Base-by-base conservation (phyloP, 1,284 basidiomycete species). In the Cryptococcus amylolentus region DNA sequence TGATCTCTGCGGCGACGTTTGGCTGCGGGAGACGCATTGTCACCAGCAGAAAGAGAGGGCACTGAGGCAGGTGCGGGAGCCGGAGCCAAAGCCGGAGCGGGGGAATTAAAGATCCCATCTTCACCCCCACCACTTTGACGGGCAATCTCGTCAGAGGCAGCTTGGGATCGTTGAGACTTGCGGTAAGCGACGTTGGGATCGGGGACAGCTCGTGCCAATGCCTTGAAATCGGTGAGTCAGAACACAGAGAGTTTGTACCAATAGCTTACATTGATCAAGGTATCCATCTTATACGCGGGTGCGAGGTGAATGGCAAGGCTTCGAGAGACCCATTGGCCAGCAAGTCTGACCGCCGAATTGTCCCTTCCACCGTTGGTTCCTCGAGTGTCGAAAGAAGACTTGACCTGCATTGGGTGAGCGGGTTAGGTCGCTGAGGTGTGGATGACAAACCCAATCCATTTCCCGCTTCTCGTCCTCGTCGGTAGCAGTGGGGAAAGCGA, bases 401-500 rank as follows among this genome's bases (percentile, higher is more conserved):
- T 89, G 59, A 93, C 69, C 70, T 73, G 51, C 9, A 18, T 6
- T 13, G 27, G 16, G 44, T n/a, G n/a, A 49, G 58, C 45, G 64
- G 10, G 31, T 1, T 5, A 8, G 31, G 31, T 35, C 31, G 10
- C 6, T 1, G 7, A 35, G 31, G 31, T 35, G 42, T 38, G 18
- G 16, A 40, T 14, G 26, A 58, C 67, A 46, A 56, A 76, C 86
- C 88, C 89, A 97, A 50, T 84, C 82, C 65, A 89, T 84, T 78
- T 98, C 95, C 35, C 79, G 79, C 70, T 85, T 86, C 78, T 98
- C 95, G 20, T 88, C 86, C 46, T 83, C 82, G 3, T 91, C 89
- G 35, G 82, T 79, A 0, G 93, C 89, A 53, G 81, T 84, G 9
- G 96, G 95, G 79, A 94, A 98, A 0, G 94, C 92, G 27, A 94